Base-by-base conservation (phyloP, 1,139 yeast genomes). In the Scheffersomyces cryptocercus region DNA sequence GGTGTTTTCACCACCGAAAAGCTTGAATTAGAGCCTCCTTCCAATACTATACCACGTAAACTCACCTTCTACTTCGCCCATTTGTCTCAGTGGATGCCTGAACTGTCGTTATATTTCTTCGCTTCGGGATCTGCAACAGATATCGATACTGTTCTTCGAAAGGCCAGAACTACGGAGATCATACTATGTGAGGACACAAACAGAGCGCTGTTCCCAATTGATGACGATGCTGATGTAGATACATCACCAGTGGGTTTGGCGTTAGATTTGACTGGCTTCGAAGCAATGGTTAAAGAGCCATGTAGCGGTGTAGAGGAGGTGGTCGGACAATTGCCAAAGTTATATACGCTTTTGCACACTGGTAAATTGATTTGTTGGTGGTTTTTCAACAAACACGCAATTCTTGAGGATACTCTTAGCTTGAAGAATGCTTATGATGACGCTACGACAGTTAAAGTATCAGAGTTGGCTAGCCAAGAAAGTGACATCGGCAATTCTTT, bases 171-270 rank as follows among this genome's bases (percentile, higher is more conserved):
- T 14, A 34, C 28, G 10, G 37, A 29, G 11, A 16, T 73, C 35
- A 65, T 59, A 31, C 81, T 84, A 16, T 62, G 76, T 3, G 87
- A 85, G 52, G 97, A 89, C 56, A 70, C 83, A 3, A 81, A 80
- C 50, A 74, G 87, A 41, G 93, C 96, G 0, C 77, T 79, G 11
- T 70, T 88, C 50, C 96, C 96, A 1, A 68, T 88, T 50, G 79
- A 79, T 57, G 83, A 79, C 12, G 84, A 75, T 1, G 66, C 83
- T 0, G 81, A 77, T 33, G 85, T 79, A 40, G 96, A 88, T 56
- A 77, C 86, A 5, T 78, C 87, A 1, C 82, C 91, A 0, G 67
- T 86, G 15, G 96, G 96, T 2, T 53, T 86, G 29, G 81, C 79
- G 0, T 41, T 88, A 3, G 95, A 88, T 57, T 55, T 82, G 12